Evolutionary conservation across 768 basidiomycete genomes (phyloP).

Genomic region (Strobilomyces dryophilus): DNA sequence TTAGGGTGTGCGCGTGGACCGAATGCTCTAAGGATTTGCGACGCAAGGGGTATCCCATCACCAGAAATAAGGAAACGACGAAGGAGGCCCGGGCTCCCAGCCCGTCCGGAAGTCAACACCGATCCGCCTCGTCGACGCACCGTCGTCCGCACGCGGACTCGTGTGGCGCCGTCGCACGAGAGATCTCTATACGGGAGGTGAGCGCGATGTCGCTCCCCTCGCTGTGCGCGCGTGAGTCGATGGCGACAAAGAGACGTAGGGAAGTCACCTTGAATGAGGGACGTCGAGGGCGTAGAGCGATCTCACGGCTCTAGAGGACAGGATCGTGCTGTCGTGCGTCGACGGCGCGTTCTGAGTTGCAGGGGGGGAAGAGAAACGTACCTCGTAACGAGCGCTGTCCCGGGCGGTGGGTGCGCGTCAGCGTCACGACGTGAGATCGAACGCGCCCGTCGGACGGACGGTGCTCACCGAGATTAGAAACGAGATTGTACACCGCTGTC

Average conservation of each 20-base stretch:
- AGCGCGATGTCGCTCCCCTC: not conserved
- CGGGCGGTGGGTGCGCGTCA: not conserved
- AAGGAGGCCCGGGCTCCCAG: too few relatives aligned
- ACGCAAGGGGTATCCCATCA: not conserved
- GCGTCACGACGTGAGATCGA: not conserved
- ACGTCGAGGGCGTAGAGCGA: not conserved
- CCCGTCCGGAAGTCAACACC: not conserved
- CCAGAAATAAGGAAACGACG: not conserved
- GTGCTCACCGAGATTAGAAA: conserved; percentile 3
- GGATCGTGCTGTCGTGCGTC: not conserved
- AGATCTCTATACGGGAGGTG: conserved; percentile 7
- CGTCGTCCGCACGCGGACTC: not conserved
- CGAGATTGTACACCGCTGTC: not conserved
- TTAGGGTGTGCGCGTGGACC: too few relatives aligned
- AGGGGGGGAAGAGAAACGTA: not conserved
- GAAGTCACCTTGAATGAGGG: not conserved
- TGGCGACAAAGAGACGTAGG: too few relatives aligned
- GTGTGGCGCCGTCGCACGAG: not conserved
- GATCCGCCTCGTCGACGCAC: not conserved
- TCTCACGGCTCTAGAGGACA: conserved; percentile 13
- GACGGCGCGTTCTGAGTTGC: not conserved
- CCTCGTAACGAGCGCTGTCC: conserved; percentile 10
- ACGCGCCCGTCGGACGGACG: not conserved
- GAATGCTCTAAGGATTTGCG: not conserved
- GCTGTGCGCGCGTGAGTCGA: not conserved